phyloP scores from a whole-genome alignment of 2,329 filamentous ascomycete species.

The Teratosphaeria gauchensis region DNA sequence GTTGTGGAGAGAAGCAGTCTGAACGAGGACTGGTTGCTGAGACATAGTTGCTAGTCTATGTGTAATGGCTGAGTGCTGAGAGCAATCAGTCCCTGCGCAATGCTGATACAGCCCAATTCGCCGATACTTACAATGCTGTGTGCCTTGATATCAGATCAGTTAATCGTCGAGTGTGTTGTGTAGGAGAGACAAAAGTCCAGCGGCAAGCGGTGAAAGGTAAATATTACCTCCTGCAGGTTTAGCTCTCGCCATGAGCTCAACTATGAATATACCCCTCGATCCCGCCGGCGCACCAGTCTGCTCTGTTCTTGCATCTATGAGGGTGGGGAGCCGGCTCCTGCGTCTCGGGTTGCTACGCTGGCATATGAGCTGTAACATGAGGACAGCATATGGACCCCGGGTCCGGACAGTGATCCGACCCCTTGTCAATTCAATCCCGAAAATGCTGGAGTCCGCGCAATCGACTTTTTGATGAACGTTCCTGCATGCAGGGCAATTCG shows the following conservation, averaged over 20 bases:
- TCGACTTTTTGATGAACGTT: background rate
- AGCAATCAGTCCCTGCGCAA: background rate
- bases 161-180: background rate
- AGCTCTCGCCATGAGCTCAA: background rate
- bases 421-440: background rate
- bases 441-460: background rate
- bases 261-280: background rate
- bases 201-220: background rate
- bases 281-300: background rate
- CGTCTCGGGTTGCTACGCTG: background rate
- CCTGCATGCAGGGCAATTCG: background rate
- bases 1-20: slow-evolving; percentile 41
- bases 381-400: background rate
- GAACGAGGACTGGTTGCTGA: slow-evolving; percentile 29
- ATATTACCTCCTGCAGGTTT: background rate
- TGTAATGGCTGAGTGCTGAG: background rate
- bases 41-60: slow-evolving; percentile 15
- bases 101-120: background rate
- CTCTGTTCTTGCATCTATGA: background rate
- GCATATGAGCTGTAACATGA: background rate
- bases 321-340: background rate
- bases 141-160: background rate
- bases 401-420: background rate
- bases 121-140: background rate
- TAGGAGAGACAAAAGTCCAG: background rate